A percentile compares a stretch with the other conserved stretches of the same genome.
Evolutionary conservation across 1,284 basidiomycete species (phyloP).

Genomic region (Apiotrichum gracile): DNA sequence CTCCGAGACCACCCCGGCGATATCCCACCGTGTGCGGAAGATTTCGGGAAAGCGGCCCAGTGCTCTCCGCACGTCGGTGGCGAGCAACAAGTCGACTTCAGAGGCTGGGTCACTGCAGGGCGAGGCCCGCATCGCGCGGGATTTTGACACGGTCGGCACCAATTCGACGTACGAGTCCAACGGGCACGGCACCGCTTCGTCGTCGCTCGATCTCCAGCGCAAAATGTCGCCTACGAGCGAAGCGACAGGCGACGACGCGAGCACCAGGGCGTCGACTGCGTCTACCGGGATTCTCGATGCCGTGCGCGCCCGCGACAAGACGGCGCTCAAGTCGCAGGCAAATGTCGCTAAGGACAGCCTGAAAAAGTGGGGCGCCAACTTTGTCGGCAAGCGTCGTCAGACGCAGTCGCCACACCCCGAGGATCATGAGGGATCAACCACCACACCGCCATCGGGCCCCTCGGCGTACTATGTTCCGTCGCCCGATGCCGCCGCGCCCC

Average conservation of each 20-base stretch:
- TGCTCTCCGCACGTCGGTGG: not conserved
- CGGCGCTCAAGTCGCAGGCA: conserved; percentile 63
- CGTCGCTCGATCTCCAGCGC: not conserved
- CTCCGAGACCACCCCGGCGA: conserved; percentile 7
- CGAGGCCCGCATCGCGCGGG: not conserved
- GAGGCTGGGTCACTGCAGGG: not conserved
- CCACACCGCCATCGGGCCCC: not conserved
- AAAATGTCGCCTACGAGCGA: not conserved
- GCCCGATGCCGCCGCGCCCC: conserved; percentile 14
- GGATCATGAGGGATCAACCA: conserved; percentile 11
- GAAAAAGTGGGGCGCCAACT: conserved; percentile 80
- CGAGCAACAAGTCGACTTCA: not conserved
- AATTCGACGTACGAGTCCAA: not conserved
- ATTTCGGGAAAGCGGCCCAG: not conserved
- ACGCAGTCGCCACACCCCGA: conserved; percentile 4
- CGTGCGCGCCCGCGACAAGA: conserved; percentile 70
- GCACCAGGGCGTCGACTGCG: not conserved
- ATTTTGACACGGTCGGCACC: not conserved
- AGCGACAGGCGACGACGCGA: not conserved
- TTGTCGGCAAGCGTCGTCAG: conserved; percentile 37
- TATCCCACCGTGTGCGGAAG: not conserved
- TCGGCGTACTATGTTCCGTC: conserved; percentile 28
- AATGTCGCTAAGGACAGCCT: conserved; percentile 67
- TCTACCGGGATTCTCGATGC: conserved; percentile 40
- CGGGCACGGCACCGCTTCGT: not conserved